A percentile compares a stretch with the other conserved stretches of the same genome.
These are phyloP conservation scores for Favolaschia claudopus DNA, from an alignment of 768 basidiomycete species.

Conservation along the genomic window DNA sequence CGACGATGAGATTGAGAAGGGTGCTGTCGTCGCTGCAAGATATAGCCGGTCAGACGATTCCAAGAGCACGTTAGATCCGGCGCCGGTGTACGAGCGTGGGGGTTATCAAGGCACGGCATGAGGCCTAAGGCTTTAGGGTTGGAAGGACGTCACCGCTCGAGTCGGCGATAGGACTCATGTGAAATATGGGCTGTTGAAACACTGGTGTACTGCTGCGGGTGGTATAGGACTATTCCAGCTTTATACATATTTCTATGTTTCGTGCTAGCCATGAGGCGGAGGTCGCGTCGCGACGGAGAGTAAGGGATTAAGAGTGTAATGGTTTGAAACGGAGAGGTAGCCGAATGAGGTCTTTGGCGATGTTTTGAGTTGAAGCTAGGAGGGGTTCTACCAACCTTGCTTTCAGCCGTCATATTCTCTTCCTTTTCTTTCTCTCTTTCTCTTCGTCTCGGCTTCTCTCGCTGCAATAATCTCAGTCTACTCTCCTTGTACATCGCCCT, in stretches of 20 bases:
- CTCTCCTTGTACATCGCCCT: not conserved
- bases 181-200: conserved; percentile 7
- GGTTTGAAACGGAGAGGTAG: not conserved
- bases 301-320: not conserved
- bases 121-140: too few relatives aligned
- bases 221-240: too few relatives aligned
- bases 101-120: not conserved
- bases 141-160: not conserved
- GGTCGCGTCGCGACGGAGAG: not conserved
- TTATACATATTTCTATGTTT: too few relatives aligned
- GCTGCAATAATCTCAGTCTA: not conserved
- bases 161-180: not conserved
- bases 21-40: too few relatives aligned
- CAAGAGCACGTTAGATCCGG: conserved; percentile 10
- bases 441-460: not conserved
- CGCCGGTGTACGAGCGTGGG: conserved; percentile 19
- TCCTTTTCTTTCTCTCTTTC: conserved; percentile 6
- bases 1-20: too few relatives aligned
- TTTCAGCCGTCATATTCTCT: conserved; percentile 22
- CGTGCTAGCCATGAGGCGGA: too few relatives aligned
- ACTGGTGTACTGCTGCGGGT: too few relatives aligned
- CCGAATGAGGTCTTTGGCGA: conserved; percentile 1
- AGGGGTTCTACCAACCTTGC: not conserved
- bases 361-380: not conserved
- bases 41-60: too few relatives aligned